Evolutionary conservation across 106 monocot species (phyloP).

Genomic region (Acanthochlamys bracteata): DNA sequence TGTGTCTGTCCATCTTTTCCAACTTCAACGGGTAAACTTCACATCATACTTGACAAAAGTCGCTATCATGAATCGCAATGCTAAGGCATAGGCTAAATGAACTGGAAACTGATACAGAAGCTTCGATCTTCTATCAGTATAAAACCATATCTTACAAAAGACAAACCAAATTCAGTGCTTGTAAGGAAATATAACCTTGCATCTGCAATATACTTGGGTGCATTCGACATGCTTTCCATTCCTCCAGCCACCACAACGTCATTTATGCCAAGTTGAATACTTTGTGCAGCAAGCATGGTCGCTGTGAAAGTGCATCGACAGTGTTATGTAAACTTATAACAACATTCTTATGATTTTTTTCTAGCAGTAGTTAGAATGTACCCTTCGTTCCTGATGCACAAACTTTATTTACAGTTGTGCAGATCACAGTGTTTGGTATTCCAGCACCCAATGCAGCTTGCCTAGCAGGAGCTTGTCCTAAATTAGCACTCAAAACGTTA

Average conservation of each 20-base stretch:
- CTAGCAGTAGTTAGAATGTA: conserved; percentile 7
- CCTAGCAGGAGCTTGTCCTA: conserved; percentile 97
- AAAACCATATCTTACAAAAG: no score
- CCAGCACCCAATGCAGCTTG: conserved; percentile 99
- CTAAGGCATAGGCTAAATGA: no score
- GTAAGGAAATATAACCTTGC: conserved; percentile 43
- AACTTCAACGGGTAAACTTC: no score
- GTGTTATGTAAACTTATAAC: not conserved
- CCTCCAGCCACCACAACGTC: conserved; percentile 94
- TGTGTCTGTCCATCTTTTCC: no score
- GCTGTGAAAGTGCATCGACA: conserved; percentile 28
- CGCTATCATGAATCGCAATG: no score
- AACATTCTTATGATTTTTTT: not conserved
- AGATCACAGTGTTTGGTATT: conserved; percentile 80
- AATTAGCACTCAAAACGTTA: conserved; percentile 95
- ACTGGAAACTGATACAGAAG: no score
- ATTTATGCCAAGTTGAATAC: conserved; percentile 89
- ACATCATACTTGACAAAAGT: no score
- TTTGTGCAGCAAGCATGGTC: conserved; percentile 88
- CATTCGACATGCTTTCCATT: conserved; percentile 99
- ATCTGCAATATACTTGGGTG: conserved; percentile 89
- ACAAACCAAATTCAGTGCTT: no score
- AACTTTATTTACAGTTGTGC: conserved; percentile 92
- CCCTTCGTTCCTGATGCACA: conserved; percentile 99
- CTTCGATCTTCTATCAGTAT: no score